Conservation (phyloP, 2,329 filamentous ascomycete genomes). For the Graphiopsis chlorocephala region DNA sequence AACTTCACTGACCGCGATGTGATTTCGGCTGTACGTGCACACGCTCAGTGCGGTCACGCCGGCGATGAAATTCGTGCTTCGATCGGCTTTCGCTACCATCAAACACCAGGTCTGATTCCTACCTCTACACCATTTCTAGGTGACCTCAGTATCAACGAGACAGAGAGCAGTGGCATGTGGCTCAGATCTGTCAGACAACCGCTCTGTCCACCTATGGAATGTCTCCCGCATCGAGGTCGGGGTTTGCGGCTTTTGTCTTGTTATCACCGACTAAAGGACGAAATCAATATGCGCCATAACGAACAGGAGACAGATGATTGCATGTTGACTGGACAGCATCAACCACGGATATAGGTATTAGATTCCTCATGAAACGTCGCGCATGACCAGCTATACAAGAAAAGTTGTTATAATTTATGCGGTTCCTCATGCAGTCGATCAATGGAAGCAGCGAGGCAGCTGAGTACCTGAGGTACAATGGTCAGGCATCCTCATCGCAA, state of each 20-base stretch:
- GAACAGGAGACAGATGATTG: not conserved
- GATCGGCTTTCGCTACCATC: not conserved
- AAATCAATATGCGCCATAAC: not conserved
- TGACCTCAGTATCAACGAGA: not conserved
- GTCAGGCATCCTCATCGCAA: not conserved
- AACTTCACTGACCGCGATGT: not conserved
- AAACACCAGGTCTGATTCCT: not conserved
- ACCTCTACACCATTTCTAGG: not conserved
- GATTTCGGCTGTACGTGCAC: not conserved
- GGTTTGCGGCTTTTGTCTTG: not conserved
- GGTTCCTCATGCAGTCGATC: not conserved
- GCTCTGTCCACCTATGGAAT: not conserved
- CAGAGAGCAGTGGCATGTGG: not conserved
- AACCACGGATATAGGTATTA: too few species aligned
- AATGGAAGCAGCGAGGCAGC: not conserved
- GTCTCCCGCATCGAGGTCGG: not conserved
- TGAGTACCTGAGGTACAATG: too few species aligned
- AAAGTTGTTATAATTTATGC: not conserved
- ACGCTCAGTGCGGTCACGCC: not conserved
- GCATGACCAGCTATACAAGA: not conserved
- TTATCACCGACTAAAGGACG: not conserved
- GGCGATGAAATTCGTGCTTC: not conserved
- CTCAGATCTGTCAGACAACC: not conserved
- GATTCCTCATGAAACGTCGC: not conserved
- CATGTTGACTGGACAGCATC: not conserved